Evolutionary conservation across 306 rosid species (phyloP), one percentile per base, ranked within the genome.

Genomic region (Vachellia pachyceras): DNA sequence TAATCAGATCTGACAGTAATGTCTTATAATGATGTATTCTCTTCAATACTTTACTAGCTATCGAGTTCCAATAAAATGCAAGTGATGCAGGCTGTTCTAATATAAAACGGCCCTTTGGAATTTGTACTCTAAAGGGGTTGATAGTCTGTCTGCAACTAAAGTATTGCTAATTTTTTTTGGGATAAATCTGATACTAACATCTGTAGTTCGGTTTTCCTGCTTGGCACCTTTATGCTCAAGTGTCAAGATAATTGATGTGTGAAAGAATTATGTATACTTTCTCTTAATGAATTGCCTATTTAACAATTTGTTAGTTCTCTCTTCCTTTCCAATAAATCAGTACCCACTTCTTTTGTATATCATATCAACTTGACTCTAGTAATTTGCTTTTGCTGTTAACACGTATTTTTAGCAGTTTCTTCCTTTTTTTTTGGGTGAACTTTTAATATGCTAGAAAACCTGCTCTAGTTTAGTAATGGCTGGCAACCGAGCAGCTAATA

Each of bases 1-100:
- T 36, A 6, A 15, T 58, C 37, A 52, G 8, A 85, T 65, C 64
- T 55, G 76, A 70, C 55, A 57, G 65, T 67, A 52, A 82, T 64
- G 77, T 41, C 80, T 39, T 73, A 40, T 46, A 74, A 76, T 81
- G 67, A 69, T 84, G 87, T 3, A 23, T 78, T 63, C 73, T 67
- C 36, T 71, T 57, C 67, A 11, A 23, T 72, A 55, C 80, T 80
- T 77, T 78, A 69, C 58, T 77, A 22, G 29, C 45, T 79, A 80
- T 80, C 81, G 70, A 82, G 86, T 87, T 86, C 83, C 75, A 57
- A 85, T 74, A 33, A 61, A 57, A 71, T 58, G 79, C 4, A 45
- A 50, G 73, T 73, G 50, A 52, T 76, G 60, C 73, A 8, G 45
- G 18, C 8, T 25, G 37, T 60, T 25, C 17, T 22, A 10, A 13